Evolutionary conservation across 163 green algal genomes (phyloP).

Genomic region (Volvox carteri): DNA sequence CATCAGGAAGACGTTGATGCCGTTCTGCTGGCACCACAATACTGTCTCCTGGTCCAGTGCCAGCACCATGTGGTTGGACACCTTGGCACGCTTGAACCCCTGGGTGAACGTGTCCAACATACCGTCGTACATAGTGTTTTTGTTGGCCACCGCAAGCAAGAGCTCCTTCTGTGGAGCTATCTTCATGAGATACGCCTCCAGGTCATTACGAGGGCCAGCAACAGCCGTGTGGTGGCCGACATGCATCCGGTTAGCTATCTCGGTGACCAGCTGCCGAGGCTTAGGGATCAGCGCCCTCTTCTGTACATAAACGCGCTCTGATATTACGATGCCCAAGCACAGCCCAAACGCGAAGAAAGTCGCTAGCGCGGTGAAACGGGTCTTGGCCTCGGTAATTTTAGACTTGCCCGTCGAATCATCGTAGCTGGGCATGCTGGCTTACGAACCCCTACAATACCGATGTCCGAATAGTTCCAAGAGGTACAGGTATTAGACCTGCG

Average conservation of each 20-base stretch:
- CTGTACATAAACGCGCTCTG: conserved; percentile 81
- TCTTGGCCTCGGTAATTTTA: conserved; percentile 61
- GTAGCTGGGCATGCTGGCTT: conserved; percentile 41
- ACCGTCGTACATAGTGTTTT: conserved; percentile 79
- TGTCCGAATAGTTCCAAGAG: not conserved
- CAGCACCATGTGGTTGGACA: conserved; percentile 89
- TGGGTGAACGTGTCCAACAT: conserved; percentile 86
- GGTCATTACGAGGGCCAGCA: conserved; percentile 42
- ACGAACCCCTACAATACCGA: not conserved
- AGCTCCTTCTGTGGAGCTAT: conserved; percentile 71
- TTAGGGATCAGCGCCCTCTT: conserved; percentile 48
- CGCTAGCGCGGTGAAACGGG: conserved; percentile 60
- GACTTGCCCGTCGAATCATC: conserved; percentile 66
- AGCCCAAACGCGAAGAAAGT: conserved; percentile 75
- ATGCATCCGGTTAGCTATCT: conserved; percentile 22
- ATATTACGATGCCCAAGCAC: conserved; percentile 78
- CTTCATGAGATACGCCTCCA: conserved; percentile 63
- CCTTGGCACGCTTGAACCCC: conserved; percentile 64
- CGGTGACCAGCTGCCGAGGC: conserved; percentile 32
- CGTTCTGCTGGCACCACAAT: conserved; percentile 60
- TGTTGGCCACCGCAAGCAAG: conserved; percentile 78
- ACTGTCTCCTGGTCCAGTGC: conserved; percentile 87
- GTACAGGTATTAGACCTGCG: too few species aligned
- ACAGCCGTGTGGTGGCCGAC: not conserved
- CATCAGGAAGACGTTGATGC: conserved; percentile 60